These are phyloP conservation scores for Ascochyta clinopodiicola DNA, from an alignment of 2,329 filamentous ascomycete species.

Conservation along the genomic window DNA sequence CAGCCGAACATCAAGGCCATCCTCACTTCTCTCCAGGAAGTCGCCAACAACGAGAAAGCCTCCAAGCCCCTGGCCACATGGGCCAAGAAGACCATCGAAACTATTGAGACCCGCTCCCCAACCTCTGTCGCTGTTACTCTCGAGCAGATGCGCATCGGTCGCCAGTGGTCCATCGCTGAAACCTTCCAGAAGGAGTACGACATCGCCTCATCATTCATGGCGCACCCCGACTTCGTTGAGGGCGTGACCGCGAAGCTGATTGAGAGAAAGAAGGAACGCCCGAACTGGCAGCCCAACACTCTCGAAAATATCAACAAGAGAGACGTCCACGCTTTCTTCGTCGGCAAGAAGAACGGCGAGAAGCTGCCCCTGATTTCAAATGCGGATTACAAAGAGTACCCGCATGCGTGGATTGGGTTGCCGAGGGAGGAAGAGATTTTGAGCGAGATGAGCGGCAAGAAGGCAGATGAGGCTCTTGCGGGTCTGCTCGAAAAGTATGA, in stretches of 20 bases:
- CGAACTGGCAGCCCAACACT: conserved; percentile 77
- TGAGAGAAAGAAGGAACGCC: conserved; percentile 68
- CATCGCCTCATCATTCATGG: conserved; percentile 89
- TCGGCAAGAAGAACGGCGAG: conserved; percentile 3
- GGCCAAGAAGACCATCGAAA: conserved; percentile 78
- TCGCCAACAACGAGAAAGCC: conserved; percentile 43
- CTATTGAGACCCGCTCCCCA: conserved; percentile 79
- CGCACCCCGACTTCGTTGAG: conserved; percentile 86
- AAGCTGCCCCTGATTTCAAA: conserved; percentile 68
- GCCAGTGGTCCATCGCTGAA: conserved; percentile 79
- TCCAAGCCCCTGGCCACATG: conserved; percentile 66
- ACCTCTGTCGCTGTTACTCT: conserved; percentile 86
- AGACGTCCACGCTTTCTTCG: conserved; percentile 74
- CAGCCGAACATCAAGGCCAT: conserved; percentile 73
- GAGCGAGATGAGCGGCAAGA: conserved; percentile 47
- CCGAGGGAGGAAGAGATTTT: conserved; percentile 72
- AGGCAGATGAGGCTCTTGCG: conserved; percentile 47
- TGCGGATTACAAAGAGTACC: conserved; percentile 73
- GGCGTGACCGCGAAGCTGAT: conserved; percentile 85
- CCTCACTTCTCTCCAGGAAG: conserved; percentile 66
- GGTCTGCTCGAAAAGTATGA: conserved; percentile 50
- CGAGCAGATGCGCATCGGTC: conserved; percentile 78
- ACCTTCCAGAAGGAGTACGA: conserved; percentile 86
- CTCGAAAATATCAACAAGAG: conserved; percentile 69
- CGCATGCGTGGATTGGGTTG: conserved; percentile 71